Evolutionary conservation across 768 basidiomycete species (phyloP).

Genomic region (Cyclocybe aegerita): DNA sequence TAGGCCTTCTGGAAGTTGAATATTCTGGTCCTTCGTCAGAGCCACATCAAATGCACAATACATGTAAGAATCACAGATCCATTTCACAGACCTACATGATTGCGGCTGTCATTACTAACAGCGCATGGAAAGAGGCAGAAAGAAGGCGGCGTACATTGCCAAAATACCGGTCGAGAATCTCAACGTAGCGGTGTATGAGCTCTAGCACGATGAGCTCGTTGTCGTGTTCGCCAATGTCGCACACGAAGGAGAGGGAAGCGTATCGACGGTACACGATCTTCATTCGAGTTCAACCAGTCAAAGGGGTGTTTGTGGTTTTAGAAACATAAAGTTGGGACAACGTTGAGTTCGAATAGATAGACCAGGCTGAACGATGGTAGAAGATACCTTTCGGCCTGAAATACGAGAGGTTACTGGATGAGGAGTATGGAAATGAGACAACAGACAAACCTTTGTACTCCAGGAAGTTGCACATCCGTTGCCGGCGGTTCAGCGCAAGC

Average conservation of each 20-base stretch:
- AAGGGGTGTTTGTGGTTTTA: background rate
- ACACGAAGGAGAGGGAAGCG: constrained; percentile 94
- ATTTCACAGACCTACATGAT: constrained; percentile 80
- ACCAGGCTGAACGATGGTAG: background rate
- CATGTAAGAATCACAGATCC: constrained; percentile 64
- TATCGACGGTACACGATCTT: constrained; percentile 94
- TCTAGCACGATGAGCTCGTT: constrained; percentile 93
- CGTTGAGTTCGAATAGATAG: background rate
- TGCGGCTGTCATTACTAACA: constrained; percentile 31
- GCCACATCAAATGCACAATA: background rate
- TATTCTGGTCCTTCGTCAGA: constrained; percentile 50
- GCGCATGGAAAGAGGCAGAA: constrained; percentile 35
- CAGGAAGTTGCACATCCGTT: constrained; percentile 93
- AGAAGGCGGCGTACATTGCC: constrained; percentile 63
- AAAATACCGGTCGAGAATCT: constrained; percentile 88
- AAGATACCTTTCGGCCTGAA: constrained; percentile 30
- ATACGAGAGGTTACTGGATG: background rate
- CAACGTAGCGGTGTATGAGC: constrained; percentile 92
- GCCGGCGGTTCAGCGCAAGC: constrained; percentile 83
- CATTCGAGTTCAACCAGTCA: background rate
- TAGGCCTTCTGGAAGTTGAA: constrained; percentile 99
- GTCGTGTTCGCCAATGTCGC: constrained; percentile 77
- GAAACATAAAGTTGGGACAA: background rate
- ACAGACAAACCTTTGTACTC: constrained; percentile 85
- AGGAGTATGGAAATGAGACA: constrained; percentile 6